phyloP scores from a whole-genome alignment of 225 moss, liverwort and hornwort genomes.

The Sphagnum tenellum region DNA sequence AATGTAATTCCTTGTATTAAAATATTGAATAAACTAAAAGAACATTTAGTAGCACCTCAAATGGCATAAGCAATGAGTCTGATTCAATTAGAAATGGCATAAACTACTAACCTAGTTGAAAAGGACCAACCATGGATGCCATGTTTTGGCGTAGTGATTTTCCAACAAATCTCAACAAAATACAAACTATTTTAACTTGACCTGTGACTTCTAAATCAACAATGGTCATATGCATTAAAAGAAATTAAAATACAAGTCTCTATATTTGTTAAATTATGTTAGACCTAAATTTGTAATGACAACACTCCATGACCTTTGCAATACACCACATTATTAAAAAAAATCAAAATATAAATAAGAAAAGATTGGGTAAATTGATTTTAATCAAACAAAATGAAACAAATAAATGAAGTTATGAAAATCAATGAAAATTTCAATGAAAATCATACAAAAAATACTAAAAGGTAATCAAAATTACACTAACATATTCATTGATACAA shows the following conservation, averaged over 20 bases:
- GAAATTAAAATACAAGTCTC: neutral
- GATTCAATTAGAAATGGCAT: too few species aligned
- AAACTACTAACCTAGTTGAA: too few species aligned
- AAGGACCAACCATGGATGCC: too few species aligned
- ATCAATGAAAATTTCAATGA: neutral
- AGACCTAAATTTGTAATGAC: neutral
- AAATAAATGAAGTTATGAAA: neutral
- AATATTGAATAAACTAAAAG: too few species aligned
- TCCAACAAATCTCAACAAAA: neutral
- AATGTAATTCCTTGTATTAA: too few species aligned
- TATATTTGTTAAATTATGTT: neutral
- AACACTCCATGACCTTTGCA: neutral
- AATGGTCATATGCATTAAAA: neutral
- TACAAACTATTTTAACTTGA: neutral
- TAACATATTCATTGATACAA: neutral
- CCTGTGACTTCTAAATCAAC: neutral
- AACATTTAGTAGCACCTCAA: neutral
- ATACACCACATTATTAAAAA: neutral
- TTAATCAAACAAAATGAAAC: neutral
- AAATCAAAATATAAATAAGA: neutral
- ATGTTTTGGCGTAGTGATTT: too few species aligned
- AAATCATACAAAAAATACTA: neutral
- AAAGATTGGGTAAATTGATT: neutral
- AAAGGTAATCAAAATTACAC: neutral
- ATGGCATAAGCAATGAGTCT: too few species aligned